Evolutionary conservation across 148 eudicot genomes (phyloP).

Genomic region (Persicaria tinctoria): DNA sequence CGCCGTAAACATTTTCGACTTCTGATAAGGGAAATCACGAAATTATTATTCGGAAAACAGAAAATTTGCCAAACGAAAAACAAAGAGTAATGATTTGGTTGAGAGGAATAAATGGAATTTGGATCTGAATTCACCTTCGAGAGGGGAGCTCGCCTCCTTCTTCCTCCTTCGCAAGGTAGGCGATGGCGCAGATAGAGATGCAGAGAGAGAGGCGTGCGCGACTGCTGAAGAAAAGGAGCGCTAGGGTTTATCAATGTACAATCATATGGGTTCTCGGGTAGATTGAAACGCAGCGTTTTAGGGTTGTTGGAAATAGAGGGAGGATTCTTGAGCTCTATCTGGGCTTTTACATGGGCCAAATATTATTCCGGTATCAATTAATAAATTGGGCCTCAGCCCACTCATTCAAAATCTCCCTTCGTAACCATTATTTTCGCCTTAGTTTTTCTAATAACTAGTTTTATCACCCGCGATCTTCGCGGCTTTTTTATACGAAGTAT

Average conservation of each 20-base stretch:
- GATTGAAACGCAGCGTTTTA: background rate
- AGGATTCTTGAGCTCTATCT: too few relatives aligned
- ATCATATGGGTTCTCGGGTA: background rate
- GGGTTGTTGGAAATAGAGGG: too few relatives aligned
- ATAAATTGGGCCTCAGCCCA: too few relatives aligned
- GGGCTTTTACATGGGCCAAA: too few relatives aligned
- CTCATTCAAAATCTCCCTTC: too few relatives aligned
- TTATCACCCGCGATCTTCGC: too few relatives aligned
- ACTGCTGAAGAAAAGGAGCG: background rate
- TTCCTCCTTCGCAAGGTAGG: conserved; percentile 1
- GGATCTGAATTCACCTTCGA: background rate
- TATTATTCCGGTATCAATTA: too few relatives aligned
- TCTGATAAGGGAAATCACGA: background rate
- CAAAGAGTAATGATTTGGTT: background rate
- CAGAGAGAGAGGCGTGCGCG: background rate
- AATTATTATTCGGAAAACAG: background rate
- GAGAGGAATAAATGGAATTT: background rate
- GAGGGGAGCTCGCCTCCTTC: background rate
- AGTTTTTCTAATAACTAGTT: too few relatives aligned
- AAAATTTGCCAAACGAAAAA: background rate
- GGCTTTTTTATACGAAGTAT: too few relatives aligned
- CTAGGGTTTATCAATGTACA: background rate
- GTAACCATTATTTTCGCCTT: too few relatives aligned
- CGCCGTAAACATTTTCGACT: conserved; percentile 11
- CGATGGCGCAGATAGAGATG: conserved; percentile 2